phyloP scores from a whole-genome alignment of 2,329 filamentous ascomycete species.

The Hymenoscyphus fructigenus region DNA sequence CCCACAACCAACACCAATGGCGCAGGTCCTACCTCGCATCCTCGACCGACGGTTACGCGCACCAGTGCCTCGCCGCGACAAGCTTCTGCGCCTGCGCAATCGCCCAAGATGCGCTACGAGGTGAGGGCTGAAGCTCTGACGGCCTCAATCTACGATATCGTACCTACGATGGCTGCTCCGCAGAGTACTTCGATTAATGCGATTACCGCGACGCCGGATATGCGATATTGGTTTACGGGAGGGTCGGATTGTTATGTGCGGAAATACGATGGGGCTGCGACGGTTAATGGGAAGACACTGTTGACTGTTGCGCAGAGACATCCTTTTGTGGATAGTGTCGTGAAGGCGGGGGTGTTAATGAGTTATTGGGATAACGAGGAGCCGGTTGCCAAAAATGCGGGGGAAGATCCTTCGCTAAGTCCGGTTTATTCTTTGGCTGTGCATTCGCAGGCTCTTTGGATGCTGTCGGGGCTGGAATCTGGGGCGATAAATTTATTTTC shows the following conservation, averaged over 20 bases:
- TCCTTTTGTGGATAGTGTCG: slow-evolving; percentile 95
- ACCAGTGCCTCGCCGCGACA: slow-evolving; percentile 35
- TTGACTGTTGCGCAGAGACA: slow-evolving; percentile 94
- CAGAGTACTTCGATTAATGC: slow-evolving; percentile 95
- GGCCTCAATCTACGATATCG: slow-evolving; percentile 85
- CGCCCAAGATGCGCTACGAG: slow-evolving; percentile 53
- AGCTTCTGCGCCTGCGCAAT: slow-evolving; percentile 39
- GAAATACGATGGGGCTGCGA: slow-evolving; percentile 94
- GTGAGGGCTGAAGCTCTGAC: slow-evolving; percentile 77
- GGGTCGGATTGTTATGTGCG: slow-evolving; percentile 94
- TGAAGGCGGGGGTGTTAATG: slow-evolving; percentile 89
- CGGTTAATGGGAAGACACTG: slow-evolving; percentile 90
- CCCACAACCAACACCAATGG: slow-evolving; percentile 29
- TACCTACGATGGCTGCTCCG: slow-evolving; percentile 94
- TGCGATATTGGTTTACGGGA: slow-evolving; percentile 92
- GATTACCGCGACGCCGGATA: slow-evolving; percentile 86
- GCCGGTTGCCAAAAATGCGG: slow-evolving; percentile 40
- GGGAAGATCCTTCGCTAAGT: slow-evolving; percentile 66
- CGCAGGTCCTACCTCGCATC: slow-evolving; percentile 33
- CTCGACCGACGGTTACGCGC: slow-evolving; percentile 29
- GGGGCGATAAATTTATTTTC: slow-evolving; percentile 92
- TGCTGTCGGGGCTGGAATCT: slow-evolving; percentile 85
- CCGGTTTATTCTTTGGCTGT: slow-evolving; percentile 94
- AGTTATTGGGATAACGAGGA: slow-evolving; percentile 99
- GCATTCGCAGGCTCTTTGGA: slow-evolving; percentile 86